Conservation (phyloP, 331 rosid genomes). For the Acacia pycnantha region DNA sequence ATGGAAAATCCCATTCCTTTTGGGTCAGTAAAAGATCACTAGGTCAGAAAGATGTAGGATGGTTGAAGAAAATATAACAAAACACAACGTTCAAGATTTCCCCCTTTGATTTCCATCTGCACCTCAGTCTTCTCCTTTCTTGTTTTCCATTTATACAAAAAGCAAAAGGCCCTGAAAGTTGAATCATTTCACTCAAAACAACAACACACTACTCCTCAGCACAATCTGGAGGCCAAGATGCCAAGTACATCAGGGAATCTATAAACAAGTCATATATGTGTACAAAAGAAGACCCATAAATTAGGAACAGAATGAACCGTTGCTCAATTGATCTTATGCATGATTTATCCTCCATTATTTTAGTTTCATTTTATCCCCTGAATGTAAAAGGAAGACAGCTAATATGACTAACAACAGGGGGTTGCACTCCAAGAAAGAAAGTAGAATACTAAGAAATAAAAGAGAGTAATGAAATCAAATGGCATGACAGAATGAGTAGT, state of each 20-base stretch:
- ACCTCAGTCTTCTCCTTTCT: background rate
- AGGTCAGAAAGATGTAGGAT: background rate
- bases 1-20: background rate
- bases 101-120: background rate
- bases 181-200: background rate
- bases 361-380: background rate
- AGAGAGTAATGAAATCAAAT: background rate
- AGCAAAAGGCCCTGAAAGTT: background rate
- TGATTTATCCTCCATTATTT: background rate
- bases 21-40: background rate
- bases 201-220: background rate
- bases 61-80: background rate
- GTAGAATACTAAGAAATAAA: background rate
- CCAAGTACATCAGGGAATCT: background rate
- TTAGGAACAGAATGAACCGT: conserved; percentile 22
- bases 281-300: conserved; percentile 10
- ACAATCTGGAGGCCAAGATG: background rate
- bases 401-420: background rate
- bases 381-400: background rate
- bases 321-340: background rate
- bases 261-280: background rate
- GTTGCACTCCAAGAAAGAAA: background rate
- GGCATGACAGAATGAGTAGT: background rate
- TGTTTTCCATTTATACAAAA: background rate
- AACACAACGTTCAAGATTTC: background rate